These are phyloP conservation scores for Barnettozyma sucrosica DNA, from an alignment of 805 yeast species.

Conservation along the genomic window DNA sequence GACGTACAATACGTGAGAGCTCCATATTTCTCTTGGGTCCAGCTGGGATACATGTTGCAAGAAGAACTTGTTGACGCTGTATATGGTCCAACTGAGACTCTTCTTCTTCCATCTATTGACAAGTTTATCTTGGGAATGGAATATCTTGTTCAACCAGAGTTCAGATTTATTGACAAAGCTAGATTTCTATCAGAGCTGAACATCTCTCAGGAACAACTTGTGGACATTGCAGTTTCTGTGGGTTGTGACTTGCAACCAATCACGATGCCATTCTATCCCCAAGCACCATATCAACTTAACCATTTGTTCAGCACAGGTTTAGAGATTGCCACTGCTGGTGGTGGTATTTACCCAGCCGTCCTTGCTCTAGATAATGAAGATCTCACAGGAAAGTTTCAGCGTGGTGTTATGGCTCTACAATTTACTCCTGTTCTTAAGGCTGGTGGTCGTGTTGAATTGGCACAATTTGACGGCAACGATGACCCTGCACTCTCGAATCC, in stretches of 20 bases:
- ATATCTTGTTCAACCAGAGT: constrained; percentile 48
- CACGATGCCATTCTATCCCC: constrained; percentile 44
- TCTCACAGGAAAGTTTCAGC: constrained; percentile 48
- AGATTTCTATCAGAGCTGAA: constrained; percentile 55
- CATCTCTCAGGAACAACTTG: constrained; percentile 58
- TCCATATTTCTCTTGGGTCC: constrained; percentile 78
- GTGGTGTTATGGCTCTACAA: constrained; percentile 62
- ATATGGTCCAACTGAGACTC: constrained; percentile 78
- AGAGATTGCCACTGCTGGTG: constrained; percentile 36
- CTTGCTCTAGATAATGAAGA: constrained; percentile 41
- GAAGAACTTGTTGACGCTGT: constrained; percentile 60
- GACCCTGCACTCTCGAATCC: neutral
- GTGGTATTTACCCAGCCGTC: constrained; percentile 43
- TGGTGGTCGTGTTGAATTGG: constrained; percentile 64
- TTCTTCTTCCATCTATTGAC: constrained; percentile 57
- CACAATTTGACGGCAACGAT: constrained; percentile 33
- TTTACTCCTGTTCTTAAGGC: constrained; percentile 68
- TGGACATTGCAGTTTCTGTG: constrained; percentile 69
- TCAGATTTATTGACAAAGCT: constrained; percentile 57
- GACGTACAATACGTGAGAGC: constrained; percentile 66
- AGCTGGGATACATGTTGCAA: constrained; percentile 64
- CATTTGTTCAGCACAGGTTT: constrained; percentile 31
- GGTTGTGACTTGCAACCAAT: constrained; percentile 74
- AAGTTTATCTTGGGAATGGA: constrained; percentile 72
- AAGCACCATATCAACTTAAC: constrained; percentile 19